Conservation (phyloP, 2,329 filamentous ascomycete genomes). For the Fusarium gaditjirri region DNA sequence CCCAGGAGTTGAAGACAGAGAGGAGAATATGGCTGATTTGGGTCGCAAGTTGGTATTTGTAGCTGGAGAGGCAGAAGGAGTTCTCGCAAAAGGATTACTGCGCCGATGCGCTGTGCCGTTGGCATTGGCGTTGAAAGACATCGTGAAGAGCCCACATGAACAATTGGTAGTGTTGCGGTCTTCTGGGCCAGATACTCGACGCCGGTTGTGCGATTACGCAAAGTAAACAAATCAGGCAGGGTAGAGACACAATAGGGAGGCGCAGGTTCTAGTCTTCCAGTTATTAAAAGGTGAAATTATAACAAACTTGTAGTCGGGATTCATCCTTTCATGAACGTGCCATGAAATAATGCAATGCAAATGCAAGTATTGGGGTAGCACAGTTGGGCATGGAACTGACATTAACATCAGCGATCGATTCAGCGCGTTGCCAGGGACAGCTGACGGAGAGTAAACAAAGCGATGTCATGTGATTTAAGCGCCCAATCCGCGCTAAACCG, state of each 20-base stretch:
- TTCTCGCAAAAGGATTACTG: conserved; percentile 82
- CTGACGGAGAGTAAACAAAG: conserved; percentile 45
- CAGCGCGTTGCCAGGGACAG: conserved; percentile 44
- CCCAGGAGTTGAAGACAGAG: conserved; percentile 60
- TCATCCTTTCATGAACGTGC: conserved; percentile 41
- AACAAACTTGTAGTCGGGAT: conserved; percentile 39
- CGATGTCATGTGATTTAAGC: conserved; percentile 35
- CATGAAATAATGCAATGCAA: conserved; percentile 42
- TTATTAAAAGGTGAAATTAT: conserved; percentile 31
- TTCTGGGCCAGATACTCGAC: conserved; percentile 16
- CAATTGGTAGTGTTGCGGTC: conserved; percentile 36
- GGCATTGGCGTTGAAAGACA: conserved; percentile 51
- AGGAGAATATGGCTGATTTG: conserved; percentile 78
- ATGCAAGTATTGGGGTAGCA: conserved; percentile 30
- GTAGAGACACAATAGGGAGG: conserved; percentile 8
- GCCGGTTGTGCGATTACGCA: conserved; percentile 19
- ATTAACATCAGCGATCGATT: conserved; percentile 34
- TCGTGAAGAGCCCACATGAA: conserved; percentile 44
- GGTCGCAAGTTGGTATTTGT: conserved; percentile 67
- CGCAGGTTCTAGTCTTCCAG: not conserved
- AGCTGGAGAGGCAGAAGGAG: conserved; percentile 72
- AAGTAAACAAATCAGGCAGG: conserved; percentile 42
- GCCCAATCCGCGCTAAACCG: conserved; percentile 16
- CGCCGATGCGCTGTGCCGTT: conserved; percentile 71
- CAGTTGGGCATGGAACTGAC: conserved; percentile 25